Evolutionary conservation across 495 filamentous ascomycete genomes (phyloP), one percentile per base, ranked within the genome.

Genomic region (Hyaloscypha bicolor): DNA sequence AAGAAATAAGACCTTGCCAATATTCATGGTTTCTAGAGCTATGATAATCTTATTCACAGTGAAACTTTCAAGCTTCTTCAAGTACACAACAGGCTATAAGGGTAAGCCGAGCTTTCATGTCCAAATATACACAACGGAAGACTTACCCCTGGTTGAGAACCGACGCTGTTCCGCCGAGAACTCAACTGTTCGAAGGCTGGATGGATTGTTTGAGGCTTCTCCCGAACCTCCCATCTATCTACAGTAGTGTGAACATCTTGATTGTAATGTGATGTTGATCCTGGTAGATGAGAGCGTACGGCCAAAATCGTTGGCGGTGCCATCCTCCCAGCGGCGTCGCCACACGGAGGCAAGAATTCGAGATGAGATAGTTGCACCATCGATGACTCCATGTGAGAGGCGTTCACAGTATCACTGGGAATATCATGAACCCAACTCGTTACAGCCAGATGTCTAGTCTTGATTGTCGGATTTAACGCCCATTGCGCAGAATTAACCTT

Each of bases 111-210:
- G 42, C 3, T 48, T 48, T 48, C 16, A 14, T 16, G 16, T 16
- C 11, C 4, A 48, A 19, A 48, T 16, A 55, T 8, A 9, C 0
- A 60, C 9, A 39, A 33, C 73, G 69, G 66, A 25, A 12, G 19
- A 57, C 65, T 64, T 68, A 71, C 30, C 14, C 29, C 33, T 29
- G 60, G 55, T 14, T 56, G 42, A 30, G 37, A 45, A 19, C 72
- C 55, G 60, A 75, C 75, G 71, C 81, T 84, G 73, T 83, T 86
- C 73, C 86, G 89, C 60, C 87, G 90, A 25, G 83, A 82, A 5
- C 86, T 81, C 42, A 94, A 79, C 71, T 93, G 90, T 63, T 90
- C 88, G 70, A 96, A 94, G 60, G 87, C 89, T 2, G 87, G 75
- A 72, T 94, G 90, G 12, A 94, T 80, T 8, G 77, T 79, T 55